Evolutionary conservation across 768 basidiomycete genomes (phyloP).

Genomic region (Termitomyces sp.): DNA sequence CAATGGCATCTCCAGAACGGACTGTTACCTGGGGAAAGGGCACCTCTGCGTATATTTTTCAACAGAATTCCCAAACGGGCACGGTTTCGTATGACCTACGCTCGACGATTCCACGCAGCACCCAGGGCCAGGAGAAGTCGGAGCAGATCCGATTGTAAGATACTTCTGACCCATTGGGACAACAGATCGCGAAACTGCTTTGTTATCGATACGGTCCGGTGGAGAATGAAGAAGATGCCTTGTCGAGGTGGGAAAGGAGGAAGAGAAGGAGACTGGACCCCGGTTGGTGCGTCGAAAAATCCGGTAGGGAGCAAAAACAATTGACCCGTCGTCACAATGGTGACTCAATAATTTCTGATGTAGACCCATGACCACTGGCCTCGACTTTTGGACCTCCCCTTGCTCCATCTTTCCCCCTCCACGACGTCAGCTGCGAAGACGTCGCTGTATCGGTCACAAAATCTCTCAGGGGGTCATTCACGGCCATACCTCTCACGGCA

Average conservation of each 20-base stretch:
- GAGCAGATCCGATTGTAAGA: not conserved
- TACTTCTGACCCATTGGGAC: not conserved
- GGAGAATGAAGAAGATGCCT: not conserved
- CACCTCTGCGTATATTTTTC: not conserved
- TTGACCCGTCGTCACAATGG: not conserved
- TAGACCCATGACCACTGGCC: not conserved
- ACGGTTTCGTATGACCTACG: not conserved
- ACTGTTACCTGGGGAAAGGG: not conserved
- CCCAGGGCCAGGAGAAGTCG: not conserved
- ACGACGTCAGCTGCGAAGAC: not conserved
- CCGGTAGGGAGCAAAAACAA: not conserved
- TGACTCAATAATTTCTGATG: not conserved
- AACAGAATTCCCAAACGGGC: not conserved
- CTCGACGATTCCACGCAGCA: not conserved
- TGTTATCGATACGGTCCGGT: not conserved
- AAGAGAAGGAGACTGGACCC: not conserved
- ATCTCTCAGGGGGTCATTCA: not conserved
- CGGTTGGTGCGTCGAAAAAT: not conserved
- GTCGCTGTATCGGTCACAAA: not conserved
- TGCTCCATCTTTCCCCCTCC: not conserved
- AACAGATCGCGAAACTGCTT: no score
- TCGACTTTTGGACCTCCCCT: not conserved
- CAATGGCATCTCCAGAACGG: not conserved
- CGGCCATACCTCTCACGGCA: not conserved
- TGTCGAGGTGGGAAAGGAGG: not conserved